These are phyloP conservation scores for Botrytis squamosa DNA, from an alignment of 2,329 filamentous ascomycete genomes.

Conservation along the genomic window DNA sequence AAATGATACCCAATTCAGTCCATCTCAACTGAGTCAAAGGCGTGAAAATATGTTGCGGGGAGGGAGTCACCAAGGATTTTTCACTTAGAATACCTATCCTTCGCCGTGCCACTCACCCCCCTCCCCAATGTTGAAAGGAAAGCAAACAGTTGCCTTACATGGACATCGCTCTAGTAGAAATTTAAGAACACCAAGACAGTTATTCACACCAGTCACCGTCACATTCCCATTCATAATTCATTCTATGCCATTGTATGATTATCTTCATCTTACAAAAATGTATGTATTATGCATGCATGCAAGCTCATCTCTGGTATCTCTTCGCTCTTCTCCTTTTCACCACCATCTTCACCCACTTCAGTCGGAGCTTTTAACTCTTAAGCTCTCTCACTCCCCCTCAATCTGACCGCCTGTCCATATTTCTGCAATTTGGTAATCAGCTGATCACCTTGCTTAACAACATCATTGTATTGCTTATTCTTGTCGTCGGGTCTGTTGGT, in stretches of 20 bases:
- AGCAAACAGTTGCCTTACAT: background rate
- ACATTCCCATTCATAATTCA: background rate
- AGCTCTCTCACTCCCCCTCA: conserved; percentile 91
- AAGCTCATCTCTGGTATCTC: conserved; percentile 11
- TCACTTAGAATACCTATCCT: background rate
- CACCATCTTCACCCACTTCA: too few species aligned
- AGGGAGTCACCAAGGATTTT: background rate
- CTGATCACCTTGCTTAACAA: conserved; percentile 95
- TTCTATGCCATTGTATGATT: conserved; percentile 9
- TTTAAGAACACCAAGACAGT: background rate
- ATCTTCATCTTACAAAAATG: conserved; percentile 13
- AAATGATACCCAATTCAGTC: conserved; percentile 1
- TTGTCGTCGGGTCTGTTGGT: conserved; percentile 98
- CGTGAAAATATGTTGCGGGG: background rate
- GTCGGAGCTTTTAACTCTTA: background rate
- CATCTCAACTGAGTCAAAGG: too few species aligned
- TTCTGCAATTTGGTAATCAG: conserved; percentile 99
- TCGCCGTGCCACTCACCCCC: background rate
- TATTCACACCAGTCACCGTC: background rate
- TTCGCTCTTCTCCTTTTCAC: background rate
- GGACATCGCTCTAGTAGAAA: background rate
- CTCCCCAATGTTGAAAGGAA: background rate
- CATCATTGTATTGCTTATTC: conserved; percentile 99
- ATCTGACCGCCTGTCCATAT: conserved; percentile 92
- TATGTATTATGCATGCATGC: conserved; percentile 9